Percentiles rank a stretch among this genome's conserved stretches.
phyloP scores from a whole-genome alignment of 441 rosid genomes.

The Arabidopsis hybrid region DNA sequence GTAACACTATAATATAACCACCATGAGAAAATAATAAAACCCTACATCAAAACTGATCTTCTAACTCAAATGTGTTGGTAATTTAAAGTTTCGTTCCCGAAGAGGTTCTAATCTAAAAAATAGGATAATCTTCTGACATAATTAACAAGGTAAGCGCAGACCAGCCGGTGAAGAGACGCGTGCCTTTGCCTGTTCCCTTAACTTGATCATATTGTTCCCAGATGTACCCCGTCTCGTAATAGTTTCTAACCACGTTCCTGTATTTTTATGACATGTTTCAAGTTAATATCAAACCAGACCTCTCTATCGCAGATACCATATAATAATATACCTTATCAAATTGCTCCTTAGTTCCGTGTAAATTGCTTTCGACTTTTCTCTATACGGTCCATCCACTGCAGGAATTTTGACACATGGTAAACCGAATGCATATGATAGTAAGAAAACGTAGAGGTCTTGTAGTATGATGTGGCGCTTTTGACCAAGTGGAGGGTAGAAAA shows the following conservation, averaged over 20 bases:
- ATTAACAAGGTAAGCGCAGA: conserved; percentile 75
- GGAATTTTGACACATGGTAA: conserved; percentile 34
- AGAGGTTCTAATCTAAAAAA: conserved; percentile 26
- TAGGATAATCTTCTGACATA: conserved; percentile 74
- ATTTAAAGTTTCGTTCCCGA: not conserved
- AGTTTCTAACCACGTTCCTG: conserved; percentile 47
- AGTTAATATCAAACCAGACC: conserved; percentile 16
- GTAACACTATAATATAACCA: too few relatives aligned
- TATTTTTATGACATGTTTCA: conserved; percentile 15
- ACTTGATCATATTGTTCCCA: conserved; percentile 98
- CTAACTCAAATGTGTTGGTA: conserved; percentile 1
- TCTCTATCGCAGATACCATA: not conserved
- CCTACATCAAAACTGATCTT: conserved; percentile 26
- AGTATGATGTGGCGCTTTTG: not conserved
- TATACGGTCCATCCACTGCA: conserved; percentile 88
- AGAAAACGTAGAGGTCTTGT: not conserved
- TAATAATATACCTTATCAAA: conserved; percentile 50
- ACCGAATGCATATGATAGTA: not conserved
- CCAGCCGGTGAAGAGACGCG: conserved; percentile 92
- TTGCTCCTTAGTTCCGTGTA: conserved; percentile 73
- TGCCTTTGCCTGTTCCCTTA: conserved; percentile 83
- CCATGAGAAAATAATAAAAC: not conserved
- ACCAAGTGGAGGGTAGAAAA: not conserved
- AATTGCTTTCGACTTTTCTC: conserved; percentile 66
- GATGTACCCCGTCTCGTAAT: conserved; percentile 77